Percentiles rank a stretch among this genome's conserved stretches.
These are phyloP conservation scores for Pythium phragmitis DNA, from an alignment of 352 stramenopile genomes.

Conservation along the genomic window DNA sequence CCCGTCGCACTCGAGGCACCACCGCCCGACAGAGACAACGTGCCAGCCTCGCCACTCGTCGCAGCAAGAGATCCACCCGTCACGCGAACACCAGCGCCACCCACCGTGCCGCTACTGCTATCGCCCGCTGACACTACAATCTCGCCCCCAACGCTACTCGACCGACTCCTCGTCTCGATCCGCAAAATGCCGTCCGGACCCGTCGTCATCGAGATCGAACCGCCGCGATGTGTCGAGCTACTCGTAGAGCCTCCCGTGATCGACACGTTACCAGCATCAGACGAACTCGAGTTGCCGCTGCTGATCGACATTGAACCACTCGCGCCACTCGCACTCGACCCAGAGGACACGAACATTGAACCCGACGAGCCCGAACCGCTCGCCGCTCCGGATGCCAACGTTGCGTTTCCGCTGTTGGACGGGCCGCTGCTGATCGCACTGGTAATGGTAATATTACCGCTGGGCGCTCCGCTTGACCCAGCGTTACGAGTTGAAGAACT, in stretches of 20 bases:
- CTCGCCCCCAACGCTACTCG: slow-evolving; percentile 26
- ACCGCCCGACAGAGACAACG: too few species aligned
- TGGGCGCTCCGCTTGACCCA: slow-evolving; percentile 41
- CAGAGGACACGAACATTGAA: slow-evolving; percentile 34
- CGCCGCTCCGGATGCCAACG: slow-evolving; percentile 10
- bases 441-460: slow-evolving; percentile 58
- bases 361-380: slow-evolving; percentile 18
- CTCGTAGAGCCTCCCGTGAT: slow-evolving; percentile 12
- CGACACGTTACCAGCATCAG: slow-evolving; percentile 6
- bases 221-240: slow-evolving; percentile 2
- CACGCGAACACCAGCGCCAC: too few species aligned
- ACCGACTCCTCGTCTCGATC: slow-evolving; percentile 17
- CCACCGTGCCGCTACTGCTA: too few species aligned
- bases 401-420: too few species aligned
- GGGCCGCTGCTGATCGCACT: too few species aligned
- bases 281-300: not conserved
- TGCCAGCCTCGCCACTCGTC: too few species aligned
- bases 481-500: slow-evolving; percentile 61
- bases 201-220: slow-evolving; percentile 19
- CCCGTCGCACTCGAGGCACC: too few species aligned
- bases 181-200: slow-evolving; percentile 15
- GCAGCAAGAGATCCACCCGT: too few species aligned
- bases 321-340: slow-evolving; percentile 26
- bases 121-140: slow-evolving; percentile 20
- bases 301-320: slow-evolving; percentile 31